Evolutionary conservation across 208 protist genomes (phyloP), one percentile per base, ranked within the genome.

Genomic region (Porcisia hertigi): DNA sequence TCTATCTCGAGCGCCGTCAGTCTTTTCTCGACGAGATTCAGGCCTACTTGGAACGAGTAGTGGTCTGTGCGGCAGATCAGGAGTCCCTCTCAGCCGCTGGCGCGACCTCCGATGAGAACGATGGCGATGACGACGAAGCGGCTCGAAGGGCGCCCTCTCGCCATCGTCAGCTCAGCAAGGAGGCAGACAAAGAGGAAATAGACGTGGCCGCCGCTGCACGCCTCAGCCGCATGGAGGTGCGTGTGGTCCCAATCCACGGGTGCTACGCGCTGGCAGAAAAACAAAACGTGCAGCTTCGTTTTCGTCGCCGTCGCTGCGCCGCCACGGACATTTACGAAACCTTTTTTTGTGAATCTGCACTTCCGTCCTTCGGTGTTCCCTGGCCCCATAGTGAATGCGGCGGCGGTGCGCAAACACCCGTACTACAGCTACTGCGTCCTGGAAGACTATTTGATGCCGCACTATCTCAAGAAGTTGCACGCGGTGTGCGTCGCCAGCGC

Each of bases 361-460:
- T 88, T 94, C 73, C 89, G 88, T 41, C 91, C 89, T 0, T 71
- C 84, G 25, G 62, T 83, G 18, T 80, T 86, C 43, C 83, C 84
- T 30, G 85, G 83, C 2, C 88, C 86, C 41, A 81, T 86, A n/a
- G 85, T 88, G 54, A 87, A 86, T 66, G 87, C 84, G 11, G 81
- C 80, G 47, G 85, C 87, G 0, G 80, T 88, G 60, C 83, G 85
- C 69, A 92, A 91, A 86, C 91, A 95, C 72, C 88, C 93, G 20
- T 81, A 88, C 64, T 97, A 94, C 81, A 92, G 82, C 74, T 89
- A 95, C 80, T 80, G 90, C 70, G 81, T 97, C 64, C 84, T 92
- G 41, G 91, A 97, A 74, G 93, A 97, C 75, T 91, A 88, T 57
- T 73, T 92, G 30, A 94, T 95, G 87, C 86, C 88, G 11, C 64